Conservation (phyloP, 2,329 filamentous ascomycete species). For the Raffaelea ambrosiae region DNA sequence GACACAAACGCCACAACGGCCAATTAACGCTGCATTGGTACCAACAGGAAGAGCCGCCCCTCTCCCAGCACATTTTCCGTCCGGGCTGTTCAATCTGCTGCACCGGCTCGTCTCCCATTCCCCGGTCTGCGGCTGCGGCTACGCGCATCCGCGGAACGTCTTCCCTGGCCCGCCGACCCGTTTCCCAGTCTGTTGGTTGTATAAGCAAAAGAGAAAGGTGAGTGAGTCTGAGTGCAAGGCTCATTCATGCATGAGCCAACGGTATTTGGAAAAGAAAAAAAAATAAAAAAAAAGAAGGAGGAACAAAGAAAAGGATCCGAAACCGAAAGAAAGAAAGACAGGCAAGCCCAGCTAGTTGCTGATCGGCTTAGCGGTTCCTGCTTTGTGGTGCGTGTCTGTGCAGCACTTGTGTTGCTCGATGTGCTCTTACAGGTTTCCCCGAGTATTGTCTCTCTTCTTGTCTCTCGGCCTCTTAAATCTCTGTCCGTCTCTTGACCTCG, state of each 20-base stretch:
- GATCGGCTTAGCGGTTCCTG: background rate
- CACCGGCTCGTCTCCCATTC: background rate
- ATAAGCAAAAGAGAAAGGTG: background rate
- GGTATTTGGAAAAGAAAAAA: too few species aligned
- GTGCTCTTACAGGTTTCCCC: background rate
- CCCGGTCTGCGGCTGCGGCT: conserved; percentile 1
- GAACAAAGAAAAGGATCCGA: background rate
- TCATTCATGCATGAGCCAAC: too few species aligned
- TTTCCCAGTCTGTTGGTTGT: conserved; percentile 3
- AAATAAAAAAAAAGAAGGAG: background rate
- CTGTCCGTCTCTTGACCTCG: background rate
- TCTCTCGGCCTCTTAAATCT: background rate
- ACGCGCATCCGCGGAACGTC: conserved; percentile 3
- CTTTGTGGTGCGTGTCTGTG: background rate
- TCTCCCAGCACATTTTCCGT: too few species aligned
- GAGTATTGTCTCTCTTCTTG: background rate
- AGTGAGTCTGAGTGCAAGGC: too few species aligned
- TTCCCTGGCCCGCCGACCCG: conserved; percentile 4
- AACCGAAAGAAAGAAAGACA: background rate
- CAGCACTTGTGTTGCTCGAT: conserved; percentile 1
- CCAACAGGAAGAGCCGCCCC: too few species aligned
- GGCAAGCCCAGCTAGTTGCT: background rate
- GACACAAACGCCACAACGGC: too few species aligned
- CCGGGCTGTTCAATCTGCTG: background rate
- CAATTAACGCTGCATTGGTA: too few species aligned